A percentile compares a stretch with the other conserved stretches of the same genome.
phyloP scores from a whole-genome alignment of 257 asterid genomes.

The Ballota nigra region DNA sequence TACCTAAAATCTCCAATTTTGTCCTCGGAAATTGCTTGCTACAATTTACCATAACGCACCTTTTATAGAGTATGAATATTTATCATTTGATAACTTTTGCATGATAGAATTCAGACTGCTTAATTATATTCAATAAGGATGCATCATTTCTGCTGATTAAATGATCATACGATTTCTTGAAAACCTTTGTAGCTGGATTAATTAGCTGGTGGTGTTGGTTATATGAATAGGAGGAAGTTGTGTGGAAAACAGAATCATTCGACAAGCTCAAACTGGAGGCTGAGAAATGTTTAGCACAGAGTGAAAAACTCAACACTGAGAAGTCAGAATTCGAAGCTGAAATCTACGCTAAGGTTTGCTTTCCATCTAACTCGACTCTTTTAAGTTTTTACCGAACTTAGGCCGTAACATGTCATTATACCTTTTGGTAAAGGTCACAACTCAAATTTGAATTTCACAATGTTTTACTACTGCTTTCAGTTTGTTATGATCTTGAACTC shows the following conservation, averaged over 20 bases:
- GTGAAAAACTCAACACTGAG: slow-evolving; percentile 68
- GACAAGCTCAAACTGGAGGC: slow-evolving; percentile 69
- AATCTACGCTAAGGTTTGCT: slow-evolving; percentile 65
- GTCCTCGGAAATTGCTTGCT: neutral
- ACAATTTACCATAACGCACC: no score
- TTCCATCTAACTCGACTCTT: neutral
- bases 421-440: neutral
- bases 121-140: neutral
- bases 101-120: neutral
- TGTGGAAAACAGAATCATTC: slow-evolving; percentile 58
- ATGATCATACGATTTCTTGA: neutral
- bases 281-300: slow-evolving; percentile 77
- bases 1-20: neutral
- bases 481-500: slow-evolving; percentile 72
- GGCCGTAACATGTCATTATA: neutral
- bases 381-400: neutral
- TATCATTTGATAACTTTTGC: neutral
- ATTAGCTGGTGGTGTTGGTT: slow-evolving; percentile 4
- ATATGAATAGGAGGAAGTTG: slow-evolving; percentile 76
- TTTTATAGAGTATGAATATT: neutral
- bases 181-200: neutral
- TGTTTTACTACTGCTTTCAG: slow-evolving; percentile 37
- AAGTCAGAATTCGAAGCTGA: slow-evolving; percentile 73
- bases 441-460: neutral
- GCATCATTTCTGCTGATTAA: neutral